Conservation (phyloP, 495 filamentous ascomycete genomes). For the Aspergillus biplanus region DNA sequence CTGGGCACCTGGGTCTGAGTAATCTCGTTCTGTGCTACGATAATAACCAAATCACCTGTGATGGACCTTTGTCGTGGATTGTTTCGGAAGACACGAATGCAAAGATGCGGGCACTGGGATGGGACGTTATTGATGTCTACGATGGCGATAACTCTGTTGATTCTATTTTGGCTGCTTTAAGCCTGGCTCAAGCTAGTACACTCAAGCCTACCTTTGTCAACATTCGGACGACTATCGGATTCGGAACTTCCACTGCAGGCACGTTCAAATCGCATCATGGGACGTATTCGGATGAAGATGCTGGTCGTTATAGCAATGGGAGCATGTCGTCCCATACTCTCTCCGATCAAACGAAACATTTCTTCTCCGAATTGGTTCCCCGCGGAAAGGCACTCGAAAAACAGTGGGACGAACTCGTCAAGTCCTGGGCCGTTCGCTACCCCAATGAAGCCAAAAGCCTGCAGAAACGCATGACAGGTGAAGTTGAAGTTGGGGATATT, state of each 20-base stretch:
- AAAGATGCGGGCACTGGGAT: slow-evolving; percentile 62
- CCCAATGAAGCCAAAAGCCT: too few species aligned
- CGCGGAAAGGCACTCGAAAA: too few species aligned
- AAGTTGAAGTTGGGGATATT: too few species aligned
- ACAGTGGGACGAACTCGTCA: too few species aligned
- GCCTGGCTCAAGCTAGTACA: slow-evolving; percentile 51
- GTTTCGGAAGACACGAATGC: slow-evolving; percentile 61
- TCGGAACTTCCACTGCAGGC: slow-evolving; percentile 36
- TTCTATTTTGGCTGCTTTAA: slow-evolving; percentile 40
- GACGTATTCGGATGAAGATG: slow-evolving; percentile 46
- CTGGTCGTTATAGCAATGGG: slow-evolving; percentile 24
- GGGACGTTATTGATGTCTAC: slow-evolving; percentile 58
- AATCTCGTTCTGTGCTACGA: slow-evolving; percentile 39
- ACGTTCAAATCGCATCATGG: slow-evolving; percentile 53
- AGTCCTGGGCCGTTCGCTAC: too few species aligned
- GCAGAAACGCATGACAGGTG: too few species aligned
- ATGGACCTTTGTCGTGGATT: slow-evolving; percentile 52
- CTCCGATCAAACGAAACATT: too few species aligned
- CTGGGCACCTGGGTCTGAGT: too few species aligned
- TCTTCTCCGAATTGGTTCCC: too few species aligned
- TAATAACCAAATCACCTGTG: slow-evolving; percentile 62
- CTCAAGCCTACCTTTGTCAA: slow-evolving; percentile 62
- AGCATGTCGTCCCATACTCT: too few species aligned
- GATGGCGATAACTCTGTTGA: slow-evolving; percentile 58
- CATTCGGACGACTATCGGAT: slow-evolving; percentile 57